These are phyloP conservation scores for Dryas drummondii DNA, from an alignment of 306 rosid species.

Conservation along the genomic window DNA sequence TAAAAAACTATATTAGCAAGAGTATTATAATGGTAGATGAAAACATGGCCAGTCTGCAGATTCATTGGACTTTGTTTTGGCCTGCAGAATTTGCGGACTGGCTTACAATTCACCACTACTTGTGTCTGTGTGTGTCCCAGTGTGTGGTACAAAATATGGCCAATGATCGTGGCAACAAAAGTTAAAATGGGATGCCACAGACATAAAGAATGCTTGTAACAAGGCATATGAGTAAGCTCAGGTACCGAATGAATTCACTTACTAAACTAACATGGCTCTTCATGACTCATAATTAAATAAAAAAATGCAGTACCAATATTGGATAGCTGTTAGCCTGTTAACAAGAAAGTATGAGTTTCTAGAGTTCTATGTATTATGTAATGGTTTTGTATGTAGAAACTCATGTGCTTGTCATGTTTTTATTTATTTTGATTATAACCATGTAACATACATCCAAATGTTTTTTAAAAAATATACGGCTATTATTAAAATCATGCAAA, in stretches of 20 bases:
- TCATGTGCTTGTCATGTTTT: no score
- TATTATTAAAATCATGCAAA: no score
- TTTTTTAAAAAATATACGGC: no score
- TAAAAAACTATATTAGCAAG: not conserved
- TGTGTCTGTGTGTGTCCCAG: not conserved
- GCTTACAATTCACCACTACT: not conserved
- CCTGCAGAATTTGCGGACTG: not conserved
- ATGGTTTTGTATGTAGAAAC: no score
- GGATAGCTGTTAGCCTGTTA: not conserved
- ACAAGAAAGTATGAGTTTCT: not conserved
- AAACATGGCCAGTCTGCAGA: not conserved
- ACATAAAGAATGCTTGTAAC: not conserved
- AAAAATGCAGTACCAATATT: not conserved
- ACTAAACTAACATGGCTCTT: no score
- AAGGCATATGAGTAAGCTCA: not conserved
- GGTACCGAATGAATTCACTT: not conserved
- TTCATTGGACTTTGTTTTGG: slow-evolving; percentile 8
- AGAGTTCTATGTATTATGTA: not conserved
- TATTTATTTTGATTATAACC: no score
- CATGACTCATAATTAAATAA: no score
- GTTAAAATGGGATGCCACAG: not conserved
- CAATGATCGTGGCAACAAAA: not conserved
- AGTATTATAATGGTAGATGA: not conserved
- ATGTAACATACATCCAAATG: no score
- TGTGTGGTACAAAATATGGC: not conserved